phyloP scores from a whole-genome alignment of 345 rosid species.

The Bruguiera gymnorhiza region DNA sequence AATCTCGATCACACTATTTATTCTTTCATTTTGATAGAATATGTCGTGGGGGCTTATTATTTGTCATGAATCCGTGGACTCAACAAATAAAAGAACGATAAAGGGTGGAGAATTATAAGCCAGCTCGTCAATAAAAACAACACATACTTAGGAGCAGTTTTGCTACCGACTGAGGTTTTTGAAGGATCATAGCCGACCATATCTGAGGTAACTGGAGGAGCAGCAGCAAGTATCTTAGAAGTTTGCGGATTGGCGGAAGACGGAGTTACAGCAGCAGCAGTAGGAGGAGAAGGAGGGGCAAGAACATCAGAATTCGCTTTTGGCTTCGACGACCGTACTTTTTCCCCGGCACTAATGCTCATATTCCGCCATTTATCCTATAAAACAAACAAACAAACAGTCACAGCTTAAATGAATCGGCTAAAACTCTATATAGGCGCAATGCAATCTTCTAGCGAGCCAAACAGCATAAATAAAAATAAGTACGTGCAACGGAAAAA shows the following conservation, averaged over 20 bases:
- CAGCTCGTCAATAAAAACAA: neutral
- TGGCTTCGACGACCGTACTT: conserved; percentile 44
- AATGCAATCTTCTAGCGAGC: neutral
- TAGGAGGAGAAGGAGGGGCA: conserved; percentile 22
- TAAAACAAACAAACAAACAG: neutral
- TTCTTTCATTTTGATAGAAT: too few relatives aligned
- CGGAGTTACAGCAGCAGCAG: neutral
- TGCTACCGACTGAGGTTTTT: conserved; percentile 19
- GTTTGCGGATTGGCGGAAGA: neutral
- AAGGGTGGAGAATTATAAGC: neutral
- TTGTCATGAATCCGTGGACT: too few relatives aligned
- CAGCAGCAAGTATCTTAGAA: conserved; percentile 19
- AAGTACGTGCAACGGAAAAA: neutral
- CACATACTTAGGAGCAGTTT: conserved; percentile 43
- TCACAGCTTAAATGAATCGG: neutral
- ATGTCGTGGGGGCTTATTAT: too few relatives aligned
- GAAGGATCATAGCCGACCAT: conserved; percentile 23
- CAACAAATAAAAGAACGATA: too few relatives aligned
- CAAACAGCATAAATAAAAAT: neutral
- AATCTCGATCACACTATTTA: too few relatives aligned
- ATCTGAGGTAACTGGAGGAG: conserved; percentile 29
- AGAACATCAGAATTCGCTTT: conserved; percentile 41
- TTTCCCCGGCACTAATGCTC: conserved; percentile 66
- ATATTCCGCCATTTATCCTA: conserved; percentile 97
- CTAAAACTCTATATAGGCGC: too few relatives aligned